Conservation (phyloP, 2,329 filamentous ascomycete species). For the Aureobasidium subglaciale region DNA sequence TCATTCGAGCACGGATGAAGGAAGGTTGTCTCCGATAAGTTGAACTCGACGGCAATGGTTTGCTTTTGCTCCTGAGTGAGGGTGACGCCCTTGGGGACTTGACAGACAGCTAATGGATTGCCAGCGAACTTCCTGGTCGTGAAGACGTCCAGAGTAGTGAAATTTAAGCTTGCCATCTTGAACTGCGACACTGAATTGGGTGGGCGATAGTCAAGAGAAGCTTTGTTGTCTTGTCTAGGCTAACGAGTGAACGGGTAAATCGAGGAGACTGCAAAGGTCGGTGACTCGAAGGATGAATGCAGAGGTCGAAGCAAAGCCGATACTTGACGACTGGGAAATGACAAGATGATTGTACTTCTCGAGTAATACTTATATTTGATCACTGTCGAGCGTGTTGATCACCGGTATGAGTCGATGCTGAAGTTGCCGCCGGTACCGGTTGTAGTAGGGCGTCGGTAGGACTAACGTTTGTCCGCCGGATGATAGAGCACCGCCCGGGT, state of each 20-base stretch:
- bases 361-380: too few species aligned
- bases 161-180: constrained; percentile 19
- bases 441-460: background rate
- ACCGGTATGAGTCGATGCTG: background rate
- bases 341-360: too few species aligned
- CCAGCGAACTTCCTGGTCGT: constrained; percentile 42
- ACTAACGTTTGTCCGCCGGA: background rate
- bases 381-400: too few species aligned
- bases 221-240: too few species aligned
- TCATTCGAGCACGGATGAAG: constrained; percentile 13
- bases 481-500: background rate
- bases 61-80: constrained; percentile 46
- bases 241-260: too few species aligned
- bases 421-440: background rate
- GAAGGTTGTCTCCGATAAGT: constrained; percentile 52
- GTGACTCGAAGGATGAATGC: too few species aligned
- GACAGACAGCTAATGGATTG: constrained; percentile 52
- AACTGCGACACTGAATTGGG: background rate
- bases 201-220: background rate
- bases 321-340: too few species aligned
- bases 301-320: too few species aligned
- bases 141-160: constrained; percentile 42
- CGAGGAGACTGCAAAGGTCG: too few species aligned
- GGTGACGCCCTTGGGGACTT: constrained; percentile 30
- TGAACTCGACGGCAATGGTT: constrained; percentile 50